Evolutionary conservation across 1,284 basidiomycete species (phyloP).

Genomic region (Pseudozyma sp.): DNA sequence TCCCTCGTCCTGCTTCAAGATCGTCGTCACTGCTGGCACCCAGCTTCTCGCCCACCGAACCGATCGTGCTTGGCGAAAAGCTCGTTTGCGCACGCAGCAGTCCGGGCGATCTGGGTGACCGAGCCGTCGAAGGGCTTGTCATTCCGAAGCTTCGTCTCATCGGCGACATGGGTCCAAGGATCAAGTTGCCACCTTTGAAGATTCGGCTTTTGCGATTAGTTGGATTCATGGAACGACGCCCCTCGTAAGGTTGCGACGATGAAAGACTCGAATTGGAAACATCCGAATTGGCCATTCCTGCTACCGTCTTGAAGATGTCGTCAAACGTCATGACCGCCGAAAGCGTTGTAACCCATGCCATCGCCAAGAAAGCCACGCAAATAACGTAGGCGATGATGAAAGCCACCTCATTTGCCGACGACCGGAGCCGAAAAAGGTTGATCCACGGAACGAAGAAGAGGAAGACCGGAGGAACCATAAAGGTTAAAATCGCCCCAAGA

Average conservation of each 20-base stretch:
- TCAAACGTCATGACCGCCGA: constrained; percentile 18
- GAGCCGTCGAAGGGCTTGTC: background rate
- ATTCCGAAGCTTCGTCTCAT: background rate
- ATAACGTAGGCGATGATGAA: constrained; percentile 17
- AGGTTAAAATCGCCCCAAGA: background rate
- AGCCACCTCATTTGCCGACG: constrained; percentile 2
- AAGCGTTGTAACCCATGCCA: background rate
- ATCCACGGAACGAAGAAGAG: background rate
- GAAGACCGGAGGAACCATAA: constrained; percentile 2
- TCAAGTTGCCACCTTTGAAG: constrained; percentile 1
- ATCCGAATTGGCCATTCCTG: constrained; percentile 5
- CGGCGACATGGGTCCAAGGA: background rate
- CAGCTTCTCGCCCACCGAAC: background rate
- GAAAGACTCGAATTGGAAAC: background rate
- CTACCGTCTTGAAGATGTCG: constrained; percentile 13
- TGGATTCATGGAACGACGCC: too few species aligned
- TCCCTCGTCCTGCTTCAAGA: background rate
- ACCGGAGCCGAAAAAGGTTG: background rate
- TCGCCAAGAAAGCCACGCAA: background rate
- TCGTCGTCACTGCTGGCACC: background rate
- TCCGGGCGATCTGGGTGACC: background rate
- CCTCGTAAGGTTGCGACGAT: too few species aligned
- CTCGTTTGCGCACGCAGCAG: constrained; percentile 7
- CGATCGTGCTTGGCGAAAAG: constrained; percentile 5
- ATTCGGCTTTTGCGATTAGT: background rate